phyloP scores from a whole-genome alignment of 2,329 filamentous ascomycete genomes.

The Rutstroemia sydowiana region DNA sequence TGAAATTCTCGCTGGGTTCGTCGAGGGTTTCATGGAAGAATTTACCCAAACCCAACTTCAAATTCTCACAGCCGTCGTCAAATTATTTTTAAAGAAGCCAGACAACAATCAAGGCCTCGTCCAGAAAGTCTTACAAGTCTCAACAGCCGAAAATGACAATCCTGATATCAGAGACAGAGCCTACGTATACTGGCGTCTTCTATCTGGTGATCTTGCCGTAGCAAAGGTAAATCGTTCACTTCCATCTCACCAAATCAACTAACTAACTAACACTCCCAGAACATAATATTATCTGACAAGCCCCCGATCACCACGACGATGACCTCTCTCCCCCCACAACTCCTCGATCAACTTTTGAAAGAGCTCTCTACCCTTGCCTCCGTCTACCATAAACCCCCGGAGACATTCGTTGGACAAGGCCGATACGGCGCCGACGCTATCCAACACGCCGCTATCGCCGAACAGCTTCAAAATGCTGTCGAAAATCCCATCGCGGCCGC shows the following conservation, averaged over 20 bases:
- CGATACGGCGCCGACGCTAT: constrained; percentile 90
- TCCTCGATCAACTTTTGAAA: constrained; percentile 82
- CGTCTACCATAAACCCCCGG: constrained; percentile 96
- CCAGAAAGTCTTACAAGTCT: constrained; percentile 86
- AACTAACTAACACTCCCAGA: constrained; percentile 38
- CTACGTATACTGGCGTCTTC: constrained; percentile 95
- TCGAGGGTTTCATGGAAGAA: constrained; percentile 91
- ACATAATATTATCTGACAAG: constrained; percentile 86
- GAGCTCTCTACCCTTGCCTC: constrained; percentile 94
- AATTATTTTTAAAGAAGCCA: constrained; percentile 95
- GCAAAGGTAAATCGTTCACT: constrained; percentile 58
- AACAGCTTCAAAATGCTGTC: constrained; percentile 83
- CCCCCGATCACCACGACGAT: constrained; percentile 93
- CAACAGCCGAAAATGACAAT: constrained; percentile 93
- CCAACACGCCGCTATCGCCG: constrained; percentile 91
- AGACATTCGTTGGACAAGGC: constrained; percentile 95
- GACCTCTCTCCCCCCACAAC: constrained; percentile 71
- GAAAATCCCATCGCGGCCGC: constrained; percentile 93
- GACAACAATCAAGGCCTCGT: constrained; percentile 85
- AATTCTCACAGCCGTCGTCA: constrained; percentile 93
- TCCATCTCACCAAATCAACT: constrained; percentile 15
- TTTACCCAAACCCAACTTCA: constrained; percentile 98
- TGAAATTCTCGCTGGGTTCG: constrained; percentile 84
- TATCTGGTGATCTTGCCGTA: constrained; percentile 84
- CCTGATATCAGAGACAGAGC: constrained; percentile 94